phyloP scores from a whole-genome alignment of 2,329 filamentous ascomycete genomes.

The Fusarium camptoceras region DNA sequence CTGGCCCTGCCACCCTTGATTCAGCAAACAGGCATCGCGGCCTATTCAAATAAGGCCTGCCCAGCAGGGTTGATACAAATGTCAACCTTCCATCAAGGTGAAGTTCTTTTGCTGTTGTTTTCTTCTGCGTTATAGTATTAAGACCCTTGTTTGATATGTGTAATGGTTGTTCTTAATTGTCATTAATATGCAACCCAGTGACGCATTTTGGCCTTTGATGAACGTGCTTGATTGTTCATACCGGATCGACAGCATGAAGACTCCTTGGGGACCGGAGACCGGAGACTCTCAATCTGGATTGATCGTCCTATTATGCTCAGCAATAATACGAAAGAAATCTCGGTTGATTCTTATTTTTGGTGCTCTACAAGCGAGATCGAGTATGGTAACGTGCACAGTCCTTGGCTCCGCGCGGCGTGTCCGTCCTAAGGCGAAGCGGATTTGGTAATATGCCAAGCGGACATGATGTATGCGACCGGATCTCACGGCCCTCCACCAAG shows the following conservation, averaged over 20 bases:
- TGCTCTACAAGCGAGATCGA: slow-evolving; percentile 2
- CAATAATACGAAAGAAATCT: slow-evolving; percentile 26
- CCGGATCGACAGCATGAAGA: slow-evolving; percentile 16
- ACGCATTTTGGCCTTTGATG: slow-evolving; percentile 1
- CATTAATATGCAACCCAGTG: slow-evolving; percentile 11
- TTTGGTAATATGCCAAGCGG: slow-evolving; percentile 36
- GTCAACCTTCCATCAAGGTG: neutral
- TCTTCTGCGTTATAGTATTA: neutral
- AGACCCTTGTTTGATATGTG: neutral
- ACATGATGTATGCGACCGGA: slow-evolving; percentile 41
- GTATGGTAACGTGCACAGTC: slow-evolving; percentile 24
- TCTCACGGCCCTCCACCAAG: slow-evolving; percentile 43
- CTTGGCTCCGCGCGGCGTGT: slow-evolving; percentile 39
- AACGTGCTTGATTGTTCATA: slow-evolving; percentile 8
- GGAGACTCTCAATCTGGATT: neutral
- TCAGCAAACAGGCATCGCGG: neutral
- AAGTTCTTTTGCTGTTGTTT: neutral
- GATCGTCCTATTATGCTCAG: slow-evolving; percentile 14
- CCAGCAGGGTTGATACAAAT: neutral
- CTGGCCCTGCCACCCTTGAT: neutral
- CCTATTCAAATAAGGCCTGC: neutral
- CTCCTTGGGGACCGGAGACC: neutral
- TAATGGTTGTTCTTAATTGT: slow-evolving; percentile 2
- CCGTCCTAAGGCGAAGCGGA: slow-evolving; percentile 38
- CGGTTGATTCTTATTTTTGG: slow-evolving; percentile 40